Percentiles rank a stretch among this genome's conserved stretches.
phyloP scores from a whole-genome alignment of 768 basidiomycete species.

The Cubamyces lactineus region DNA sequence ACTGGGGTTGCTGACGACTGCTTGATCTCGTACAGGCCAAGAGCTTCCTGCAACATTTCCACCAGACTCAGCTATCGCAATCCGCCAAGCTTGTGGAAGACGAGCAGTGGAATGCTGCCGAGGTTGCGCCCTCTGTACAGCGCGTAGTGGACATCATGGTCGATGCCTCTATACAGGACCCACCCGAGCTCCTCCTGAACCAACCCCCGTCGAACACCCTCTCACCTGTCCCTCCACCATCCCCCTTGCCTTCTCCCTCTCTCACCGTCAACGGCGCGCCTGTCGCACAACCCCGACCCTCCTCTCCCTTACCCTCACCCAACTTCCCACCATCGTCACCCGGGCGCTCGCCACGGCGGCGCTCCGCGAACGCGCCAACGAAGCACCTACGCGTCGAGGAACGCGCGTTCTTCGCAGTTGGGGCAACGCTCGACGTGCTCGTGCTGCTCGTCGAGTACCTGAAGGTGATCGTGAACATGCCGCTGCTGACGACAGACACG shows the following conservation, averaged over 20 bases:
- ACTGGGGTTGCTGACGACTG: slow-evolving; percentile 10
- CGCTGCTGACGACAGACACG: slow-evolving; percentile 90
- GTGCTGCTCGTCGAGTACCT: slow-evolving; percentile 83
- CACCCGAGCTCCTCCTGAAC: slow-evolving; percentile 61
- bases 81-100: slow-evolving; percentile 94
- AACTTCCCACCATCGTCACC: slow-evolving; percentile 27
- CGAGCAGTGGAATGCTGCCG: slow-evolving; percentile 88
- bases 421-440: slow-evolving; percentile 79
- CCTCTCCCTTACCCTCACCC: slow-evolving; percentile 36
- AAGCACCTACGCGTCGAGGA: slow-evolving; percentile 84
- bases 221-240: slow-evolving; percentile 30
- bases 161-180: slow-evolving; percentile 81
- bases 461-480: slow-evolving; percentile 82
- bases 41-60: slow-evolving; percentile 83
- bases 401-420: slow-evolving; percentile 80
- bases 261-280: slow-evolving; percentile 23
- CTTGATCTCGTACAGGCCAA: slow-evolving; percentile 61
- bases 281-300: slow-evolving; percentile 23
- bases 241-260: slow-evolving; percentile 26
- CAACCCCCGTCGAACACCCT: slow-evolving; percentile 28
- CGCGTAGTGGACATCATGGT: slow-evolving; percentile 73
- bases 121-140: slow-evolving; percentile 71
- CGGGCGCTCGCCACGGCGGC: slow-evolving; percentile 21
- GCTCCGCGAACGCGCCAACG: slow-evolving; percentile 30
- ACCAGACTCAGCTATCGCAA: slow-evolving; percentile 74